Evolutionary conservation across 2,329 filamentous ascomycete species (phyloP).

Genomic region (Rasamsonia emersonii): DNA sequence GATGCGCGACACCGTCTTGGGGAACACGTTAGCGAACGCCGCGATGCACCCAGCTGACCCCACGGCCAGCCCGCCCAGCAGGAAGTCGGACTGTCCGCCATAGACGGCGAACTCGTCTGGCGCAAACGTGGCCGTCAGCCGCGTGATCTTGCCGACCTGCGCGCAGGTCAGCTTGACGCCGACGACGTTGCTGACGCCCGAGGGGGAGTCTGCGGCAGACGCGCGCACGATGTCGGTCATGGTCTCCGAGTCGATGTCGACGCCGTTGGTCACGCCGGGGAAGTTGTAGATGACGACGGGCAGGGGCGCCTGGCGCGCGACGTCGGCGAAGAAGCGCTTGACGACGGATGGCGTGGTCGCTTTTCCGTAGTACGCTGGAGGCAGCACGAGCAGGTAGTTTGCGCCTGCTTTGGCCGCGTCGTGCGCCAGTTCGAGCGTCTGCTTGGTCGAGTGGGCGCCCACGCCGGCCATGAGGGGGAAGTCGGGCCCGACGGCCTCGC

Average conservation of each 20-base stretch:
- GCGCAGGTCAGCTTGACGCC: slow-evolving; percentile 60
- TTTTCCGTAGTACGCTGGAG: slow-evolving; percentile 58
- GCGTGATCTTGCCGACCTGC: slow-evolving; percentile 52
- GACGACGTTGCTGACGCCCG: slow-evolving; percentile 44
- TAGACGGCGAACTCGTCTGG: slow-evolving; percentile 56
- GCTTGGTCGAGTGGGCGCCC: slow-evolving; percentile 55
- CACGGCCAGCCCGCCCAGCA: slow-evolving; percentile 47
- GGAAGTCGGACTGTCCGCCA: slow-evolving; percentile 65
- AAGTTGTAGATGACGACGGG: slow-evolving; percentile 62
- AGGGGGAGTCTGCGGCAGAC: slow-evolving; percentile 19
- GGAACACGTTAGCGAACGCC: slow-evolving; percentile 51
- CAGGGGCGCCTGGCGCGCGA: slow-evolving; percentile 45
- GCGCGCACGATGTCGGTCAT: slow-evolving; percentile 47
- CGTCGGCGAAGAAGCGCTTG: slow-evolving; percentile 50
- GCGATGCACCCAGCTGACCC: slow-evolving; percentile 50
- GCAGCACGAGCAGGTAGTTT: slow-evolving; percentile 54
- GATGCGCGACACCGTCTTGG: slow-evolving; percentile 47
- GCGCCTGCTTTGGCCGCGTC: slow-evolving; percentile 55
- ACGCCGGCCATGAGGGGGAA: slow-evolving; percentile 57
- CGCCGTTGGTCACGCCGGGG: slow-evolving; percentile 58
- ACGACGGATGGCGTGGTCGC: slow-evolving; percentile 50
- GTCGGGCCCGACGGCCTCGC: slow-evolving; percentile 43
- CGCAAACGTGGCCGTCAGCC: slow-evolving; percentile 45
- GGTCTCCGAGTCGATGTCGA: slow-evolving; percentile 58
- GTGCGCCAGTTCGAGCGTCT: slow-evolving; percentile 51